Evolutionary conservation across 2,329 filamentous ascomycete genomes (phyloP), one percentile per base, ranked within the genome.

Genomic region (Fusarium sp.): DNA sequence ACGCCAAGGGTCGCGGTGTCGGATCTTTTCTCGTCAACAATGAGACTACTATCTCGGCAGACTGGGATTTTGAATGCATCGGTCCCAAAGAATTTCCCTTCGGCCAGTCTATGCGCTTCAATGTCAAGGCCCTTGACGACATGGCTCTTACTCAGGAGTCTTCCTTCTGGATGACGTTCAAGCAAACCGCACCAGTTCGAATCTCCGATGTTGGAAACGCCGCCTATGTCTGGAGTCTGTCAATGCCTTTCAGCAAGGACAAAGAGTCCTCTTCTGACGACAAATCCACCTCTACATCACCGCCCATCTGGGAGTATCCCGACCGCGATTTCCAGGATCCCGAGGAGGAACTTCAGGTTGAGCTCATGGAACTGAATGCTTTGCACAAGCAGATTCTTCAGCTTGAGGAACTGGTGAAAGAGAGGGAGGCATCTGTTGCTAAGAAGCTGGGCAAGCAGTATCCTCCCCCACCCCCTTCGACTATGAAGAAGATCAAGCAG

Each of bases 51-150:
- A 78, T 87, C 57, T 76, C 80, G 27, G 85, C 84, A 62, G 79
- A 81, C 54, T 89, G 87, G 87, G 76, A 79, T 20, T 84, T 87
- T 62, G 80, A 82, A 64, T 89, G 87, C 68, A 53, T 78, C 42
- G 80, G 81, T 18, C 78, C 81, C 55, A 81, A 81, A 60, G 79
- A 81, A 29, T 76, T 80, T 42, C 79, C 81, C 17, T 77, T 83
- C 53, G 83, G 83, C 53, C 85, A 87, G 73, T 73, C 83, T 18
- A 76, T 88, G 75, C 82, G 79, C 62, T 82, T 88, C 46, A 79
- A 80, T 39, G 77, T 87, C 46, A 74, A 83, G 41, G 80, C 79
- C 12, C 65, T 87, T 38, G 81, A 87, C 74, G 84, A 82, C 53
- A 78, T 79, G 63, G 57, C 80, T 38, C 75, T 84, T n/a, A 45